These are phyloP conservation scores for Nevesoporus exiguus DNA, from an alignment of 768 basidiomycete genomes.

Conservation along the genomic window DNA sequence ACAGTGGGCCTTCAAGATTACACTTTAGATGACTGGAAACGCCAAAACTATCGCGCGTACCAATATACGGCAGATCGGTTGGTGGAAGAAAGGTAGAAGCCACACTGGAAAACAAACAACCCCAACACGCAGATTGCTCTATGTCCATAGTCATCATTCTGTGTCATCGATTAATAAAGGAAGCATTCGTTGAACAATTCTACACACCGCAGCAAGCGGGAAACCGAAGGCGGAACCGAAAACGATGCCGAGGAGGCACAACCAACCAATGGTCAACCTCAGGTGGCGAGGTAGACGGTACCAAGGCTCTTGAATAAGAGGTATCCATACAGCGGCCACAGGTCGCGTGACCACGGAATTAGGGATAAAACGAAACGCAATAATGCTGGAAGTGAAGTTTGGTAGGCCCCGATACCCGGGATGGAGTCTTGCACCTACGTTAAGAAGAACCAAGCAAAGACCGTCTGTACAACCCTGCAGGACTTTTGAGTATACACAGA, in stretches of 20 bases:
- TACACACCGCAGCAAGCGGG: constrained; percentile 49
- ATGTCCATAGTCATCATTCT: constrained; percentile 69
- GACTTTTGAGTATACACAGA: background rate
- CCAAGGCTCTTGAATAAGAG: constrained; percentile 64
- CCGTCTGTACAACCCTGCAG: constrained; percentile 70
- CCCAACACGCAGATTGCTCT: constrained; percentile 81
- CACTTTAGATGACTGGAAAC: background rate
- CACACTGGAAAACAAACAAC: constrained; percentile 71
- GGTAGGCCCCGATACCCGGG: background rate
- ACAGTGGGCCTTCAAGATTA: constrained; percentile 64
- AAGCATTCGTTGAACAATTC: background rate
- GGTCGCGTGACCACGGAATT: constrained; percentile 66
- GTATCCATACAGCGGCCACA: constrained; percentile 68
- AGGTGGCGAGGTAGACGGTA: constrained; percentile 51
- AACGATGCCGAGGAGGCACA: constrained; percentile 69
- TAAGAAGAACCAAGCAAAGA: constrained; percentile 84
- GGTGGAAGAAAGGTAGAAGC: constrained; percentile 67
- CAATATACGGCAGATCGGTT: constrained; percentile 67
- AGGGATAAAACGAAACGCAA: constrained; percentile 84
- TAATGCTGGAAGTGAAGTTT: constrained; percentile 43
- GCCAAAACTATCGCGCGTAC: constrained; percentile 36
- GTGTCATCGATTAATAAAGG: constrained; percentile 15
- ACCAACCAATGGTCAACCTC: constrained; percentile 69
- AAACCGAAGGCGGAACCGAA: constrained; percentile 90
- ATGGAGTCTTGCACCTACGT: constrained; percentile 40